Conservation (phyloP, 805 yeast genomes). For the Ogataea methanolica region DNA sequence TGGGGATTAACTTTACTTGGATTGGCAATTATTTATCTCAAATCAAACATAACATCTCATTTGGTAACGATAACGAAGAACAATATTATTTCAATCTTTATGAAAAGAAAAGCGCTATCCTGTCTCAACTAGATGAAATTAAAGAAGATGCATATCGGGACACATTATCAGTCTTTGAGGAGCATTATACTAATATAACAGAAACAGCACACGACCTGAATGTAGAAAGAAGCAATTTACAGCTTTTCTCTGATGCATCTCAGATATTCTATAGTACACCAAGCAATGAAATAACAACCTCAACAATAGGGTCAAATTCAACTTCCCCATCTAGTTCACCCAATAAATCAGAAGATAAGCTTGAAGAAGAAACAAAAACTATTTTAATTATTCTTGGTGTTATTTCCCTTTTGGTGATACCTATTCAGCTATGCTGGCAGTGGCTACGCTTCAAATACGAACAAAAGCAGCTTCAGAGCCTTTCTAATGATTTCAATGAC, state of each 20-base stretch:
- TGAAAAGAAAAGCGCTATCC: not conserved
- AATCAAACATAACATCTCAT: not conserved
- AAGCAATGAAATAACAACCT: too few species aligned
- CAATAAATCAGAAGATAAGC: not conserved
- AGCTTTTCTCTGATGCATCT: too few species aligned
- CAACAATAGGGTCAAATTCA: too few species aligned
- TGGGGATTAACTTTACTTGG: slow-evolving; percentile 15
- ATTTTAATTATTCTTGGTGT: slow-evolving; percentile 1
- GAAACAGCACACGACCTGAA: too few species aligned
- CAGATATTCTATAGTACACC: too few species aligned
- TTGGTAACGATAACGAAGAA: not conserved
- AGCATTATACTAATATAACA: too few species aligned
- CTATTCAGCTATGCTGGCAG: slow-evolving; percentile 8
- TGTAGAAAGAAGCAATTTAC: too few species aligned
- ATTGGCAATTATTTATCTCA: slow-evolving; percentile 6
- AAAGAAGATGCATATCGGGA: not conserved
- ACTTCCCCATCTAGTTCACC: not conserved
- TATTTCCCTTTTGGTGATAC: not conserved
- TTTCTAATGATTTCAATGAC: slow-evolving; percentile 1
- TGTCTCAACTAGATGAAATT: not conserved
- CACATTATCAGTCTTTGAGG: not conserved
- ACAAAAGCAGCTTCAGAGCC: slow-evolving; percentile 4
- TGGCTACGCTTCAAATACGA: slow-evolving; percentile 16
- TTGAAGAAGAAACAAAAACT: not conserved
- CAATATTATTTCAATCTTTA: slow-evolving; percentile 3